Base-by-base conservation (phyloP, 257 asterid species). In the Cinchona pubescens region DNA sequence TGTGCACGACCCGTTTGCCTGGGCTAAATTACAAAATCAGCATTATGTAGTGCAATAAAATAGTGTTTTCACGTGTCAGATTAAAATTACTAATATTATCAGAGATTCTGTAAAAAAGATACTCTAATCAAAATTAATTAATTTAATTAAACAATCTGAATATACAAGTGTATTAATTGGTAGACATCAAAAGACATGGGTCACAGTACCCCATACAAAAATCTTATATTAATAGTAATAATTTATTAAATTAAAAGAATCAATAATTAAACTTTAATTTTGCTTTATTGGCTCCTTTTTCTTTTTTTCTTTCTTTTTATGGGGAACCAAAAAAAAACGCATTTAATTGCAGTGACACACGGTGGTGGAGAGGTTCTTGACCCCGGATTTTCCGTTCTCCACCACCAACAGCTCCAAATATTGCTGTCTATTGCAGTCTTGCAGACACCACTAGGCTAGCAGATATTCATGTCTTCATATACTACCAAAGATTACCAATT, bases 181-280 rank as follows among this genome's bases (percentile, higher is more conserved):
- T 82, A 29, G 84, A 84, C 86, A 85, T 80, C 71, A 77, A 79
- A 84, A 83, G 86, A 83, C 88, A 84, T 66, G 87, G 79, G 80
- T 85, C 91, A 85, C 91, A 80, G 27, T 75, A 71, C 79, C 82
- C 93, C 86, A 78, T 73, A 67, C 67, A 69, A 74, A 61, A n/a
- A 79, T 72, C 78, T 21, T 34, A 51, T 59, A 82, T 5, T 11
- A 9, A n/a, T n/a, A n/a, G n/a, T n/a, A n/a, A n/a, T 18, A 19
- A 21, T 21, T 23, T 10, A 32, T 25, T 30, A 66, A 21, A 76
- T 69, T 68, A 72, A 82, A 79, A 75, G 56, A 82, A 55, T 72
- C 60, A 65, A 62, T 67, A 73, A 75, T 51, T 49, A 79, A 67
- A 76, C 79, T 84, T 76, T 43, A 56, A 66, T 40, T 67, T 71